Evolutionary conservation across 768 basidiomycete species (phyloP).

Genomic region (Pleurotus djamor): DNA sequence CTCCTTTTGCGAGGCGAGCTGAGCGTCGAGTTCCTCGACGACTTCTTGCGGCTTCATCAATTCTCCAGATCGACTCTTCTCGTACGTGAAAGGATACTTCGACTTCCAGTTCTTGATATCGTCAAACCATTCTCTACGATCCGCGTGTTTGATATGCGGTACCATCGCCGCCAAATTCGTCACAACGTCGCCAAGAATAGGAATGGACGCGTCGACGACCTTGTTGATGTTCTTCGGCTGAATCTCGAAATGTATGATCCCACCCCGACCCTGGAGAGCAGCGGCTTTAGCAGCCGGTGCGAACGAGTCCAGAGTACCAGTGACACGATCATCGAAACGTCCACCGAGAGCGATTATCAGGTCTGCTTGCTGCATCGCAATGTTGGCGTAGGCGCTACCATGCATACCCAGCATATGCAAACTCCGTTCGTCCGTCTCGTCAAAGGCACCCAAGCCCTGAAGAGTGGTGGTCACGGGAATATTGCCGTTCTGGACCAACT

Average conservation of each 20-base stretch:
- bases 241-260: conserved; percentile 99
- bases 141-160: conserved; percentile 64
- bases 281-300: conserved; percentile 90
- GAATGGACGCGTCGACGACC: conserved; percentile 92
- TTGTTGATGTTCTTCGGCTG: conserved; percentile 99
- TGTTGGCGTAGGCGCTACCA: conserved; percentile 94
- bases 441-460: conserved; percentile 93
- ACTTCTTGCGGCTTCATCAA: conserved; percentile 97
- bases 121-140: conserved; percentile 78
- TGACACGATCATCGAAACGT: conserved; percentile 98
- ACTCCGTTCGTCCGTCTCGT: conserved; percentile 83
- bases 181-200: conserved; percentile 92
- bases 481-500: conserved; percentile 81
- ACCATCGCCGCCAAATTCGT: conserved; percentile 80
- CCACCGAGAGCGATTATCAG: conserved; percentile 97
- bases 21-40: conserved; percentile 85
- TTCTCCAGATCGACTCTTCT: conserved; percentile 52
- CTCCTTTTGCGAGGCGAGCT: conserved; percentile 79
- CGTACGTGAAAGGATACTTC: conserved; percentile 88
- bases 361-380: conserved; percentile 97
- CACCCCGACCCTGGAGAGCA: conserved; percentile 81
- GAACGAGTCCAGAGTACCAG: conserved; percentile 85
- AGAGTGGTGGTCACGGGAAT: conserved; percentile 98
- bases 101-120: conserved; percentile 85
- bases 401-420: conserved; percentile 99